Base-by-base conservation (phyloP, 257 asterid species). In the Fraxinus quadrangulata region DNA sequence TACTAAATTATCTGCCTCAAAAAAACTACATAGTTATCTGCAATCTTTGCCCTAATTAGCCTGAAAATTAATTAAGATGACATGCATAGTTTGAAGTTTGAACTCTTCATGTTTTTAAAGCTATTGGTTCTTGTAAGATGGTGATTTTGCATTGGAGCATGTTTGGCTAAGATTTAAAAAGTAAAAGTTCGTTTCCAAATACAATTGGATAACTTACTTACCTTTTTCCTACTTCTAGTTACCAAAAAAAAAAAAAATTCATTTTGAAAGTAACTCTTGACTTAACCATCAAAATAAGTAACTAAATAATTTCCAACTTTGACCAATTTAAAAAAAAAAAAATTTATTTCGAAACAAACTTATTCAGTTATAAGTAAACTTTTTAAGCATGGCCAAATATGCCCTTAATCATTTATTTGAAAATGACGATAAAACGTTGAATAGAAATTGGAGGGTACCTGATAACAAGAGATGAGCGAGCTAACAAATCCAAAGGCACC, bases 391-490 rank as follows among this genome's bases (percentile, higher is more conserved):
- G 5, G 21, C 72, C 34, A 31, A 26, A 12, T 3, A 67, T 67
- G 13, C 4, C 0, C 9, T 10, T 3, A 40, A 11, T 10, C 16
- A 31, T 28, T 40, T 42, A 36, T 3, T 19, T 7, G 7, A 36
- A 69, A 21, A 6, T 16, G 17, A 9, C 2, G 10, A 28, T 5
- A 69, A 75, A 39, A 49, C 24, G 21, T 51, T 59, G 33, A 31
- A 16, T 4, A 76, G 40, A 73, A 30, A 74, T 6, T 4, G 80
- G 19, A 34, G 26, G 23, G 71, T 82, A 93, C 99, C 99, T 96
- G 99, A 83, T 96, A 96, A 86, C 99, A 96, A 79, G 99, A 93
- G 85, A 96, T 92, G 87, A 96, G 90, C 77, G 98, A 96, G 94
- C 81, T 91, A 28, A 81, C 83, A 68, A 96, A 92, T 71, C 99